These are phyloP conservation scores for Phyllosticta citrichinensis DNA, from an alignment of 2,329 filamentous ascomycete genomes.

Conservation along the genomic window DNA sequence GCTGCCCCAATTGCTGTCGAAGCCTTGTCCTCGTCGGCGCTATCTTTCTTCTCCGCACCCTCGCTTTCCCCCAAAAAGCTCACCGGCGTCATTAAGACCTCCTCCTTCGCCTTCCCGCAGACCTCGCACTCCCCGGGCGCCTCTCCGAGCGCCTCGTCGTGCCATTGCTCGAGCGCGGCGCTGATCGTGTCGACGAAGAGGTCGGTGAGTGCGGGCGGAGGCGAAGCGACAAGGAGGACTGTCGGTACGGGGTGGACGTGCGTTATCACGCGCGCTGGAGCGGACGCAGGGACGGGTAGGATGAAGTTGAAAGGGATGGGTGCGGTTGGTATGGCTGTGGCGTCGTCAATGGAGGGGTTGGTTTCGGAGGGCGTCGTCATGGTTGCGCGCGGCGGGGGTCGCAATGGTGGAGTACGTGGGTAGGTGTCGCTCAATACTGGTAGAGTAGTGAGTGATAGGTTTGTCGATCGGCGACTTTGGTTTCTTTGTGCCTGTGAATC, in stretches of 20 bases:
- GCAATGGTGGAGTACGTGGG: background rate
- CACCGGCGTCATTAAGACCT: slow-evolving; percentile 4
- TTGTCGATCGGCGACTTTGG: too few species aligned
- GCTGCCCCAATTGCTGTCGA: background rate
- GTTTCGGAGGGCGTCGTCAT: background rate
- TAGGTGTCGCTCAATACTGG: background rate
- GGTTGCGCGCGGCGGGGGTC: background rate
- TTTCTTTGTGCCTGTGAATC: too few species aligned
- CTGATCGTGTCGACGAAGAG: slow-evolving; percentile 1
- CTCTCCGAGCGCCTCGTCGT: background rate
- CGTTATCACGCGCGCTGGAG: background rate
- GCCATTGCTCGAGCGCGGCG: background rate
- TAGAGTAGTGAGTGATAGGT: too few species aligned
- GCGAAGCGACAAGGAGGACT: background rate
- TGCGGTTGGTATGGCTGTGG: background rate
- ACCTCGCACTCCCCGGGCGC: background rate
- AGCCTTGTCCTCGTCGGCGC: background rate
- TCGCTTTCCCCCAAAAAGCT: background rate
- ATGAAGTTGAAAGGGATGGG: slow-evolving; percentile 9
- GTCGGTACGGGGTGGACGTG: background rate
- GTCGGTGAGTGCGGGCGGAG: background rate
- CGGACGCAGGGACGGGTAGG: background rate
- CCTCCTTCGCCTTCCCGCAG: background rate
- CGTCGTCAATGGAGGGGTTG: background rate
- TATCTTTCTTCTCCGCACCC: background rate